phyloP scores from a whole-genome alignment of 202 grass and related monocot genomes.

The Saccharum hybrid region DNA sequence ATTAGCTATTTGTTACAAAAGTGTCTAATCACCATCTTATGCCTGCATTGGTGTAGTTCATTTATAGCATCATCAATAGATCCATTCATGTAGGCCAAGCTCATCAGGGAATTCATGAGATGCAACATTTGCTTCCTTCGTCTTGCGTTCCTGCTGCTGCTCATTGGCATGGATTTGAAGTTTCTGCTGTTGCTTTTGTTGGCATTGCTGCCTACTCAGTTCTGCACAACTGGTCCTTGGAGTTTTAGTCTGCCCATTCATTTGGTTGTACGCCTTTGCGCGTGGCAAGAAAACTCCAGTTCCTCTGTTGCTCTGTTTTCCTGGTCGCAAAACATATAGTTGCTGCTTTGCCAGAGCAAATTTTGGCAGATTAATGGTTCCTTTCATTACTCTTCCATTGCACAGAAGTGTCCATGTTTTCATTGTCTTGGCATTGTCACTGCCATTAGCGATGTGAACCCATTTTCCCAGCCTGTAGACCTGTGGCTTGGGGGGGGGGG shows the following conservation, averaged over 20 bases:
- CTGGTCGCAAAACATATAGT: neutral
- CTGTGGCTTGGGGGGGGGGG: too few species aligned
- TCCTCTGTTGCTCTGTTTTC: neutral
- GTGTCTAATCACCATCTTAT: neutral
- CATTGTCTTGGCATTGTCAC: neutral
- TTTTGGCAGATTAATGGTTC: neutral
- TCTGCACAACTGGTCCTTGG: neutral
- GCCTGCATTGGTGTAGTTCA: slow-evolving; percentile 4
- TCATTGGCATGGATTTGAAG: neutral
- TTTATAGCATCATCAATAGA: neutral
- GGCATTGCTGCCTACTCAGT: neutral
- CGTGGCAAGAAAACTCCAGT: slow-evolving; percentile 20
- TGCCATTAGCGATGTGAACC: too few species aligned
- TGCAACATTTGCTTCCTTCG: neutral
- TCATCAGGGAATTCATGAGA: slow-evolving; percentile 5
- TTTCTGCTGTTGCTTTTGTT: slow-evolving; percentile 18
- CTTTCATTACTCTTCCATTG: neutral
- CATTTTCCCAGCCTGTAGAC: too few species aligned
- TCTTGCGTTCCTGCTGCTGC: neutral
- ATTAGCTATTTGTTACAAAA: neutral
- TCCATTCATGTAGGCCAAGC: slow-evolving; percentile 8
- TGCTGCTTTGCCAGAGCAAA: slow-evolving; percentile 5
- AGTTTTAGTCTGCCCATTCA: neutral
- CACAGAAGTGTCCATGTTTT: neutral
- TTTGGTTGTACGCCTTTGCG: neutral